phyloP scores from a whole-genome alignment of 305 asterid species.

The Ruellia speciosa region DNA sequence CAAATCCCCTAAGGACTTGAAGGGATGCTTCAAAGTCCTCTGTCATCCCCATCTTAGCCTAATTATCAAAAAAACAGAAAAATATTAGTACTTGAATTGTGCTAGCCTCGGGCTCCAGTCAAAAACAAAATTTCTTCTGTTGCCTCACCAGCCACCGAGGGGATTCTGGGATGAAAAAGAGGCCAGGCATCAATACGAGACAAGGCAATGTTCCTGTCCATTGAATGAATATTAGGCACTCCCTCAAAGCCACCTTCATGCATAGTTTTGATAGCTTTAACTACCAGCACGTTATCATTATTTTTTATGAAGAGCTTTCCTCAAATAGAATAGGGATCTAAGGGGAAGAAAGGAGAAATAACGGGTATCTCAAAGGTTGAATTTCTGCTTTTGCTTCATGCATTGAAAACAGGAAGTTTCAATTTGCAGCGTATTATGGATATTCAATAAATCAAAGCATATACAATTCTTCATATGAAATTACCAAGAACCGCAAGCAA shows the following conservation, averaged over 20 bases:
- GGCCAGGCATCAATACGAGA: constrained; percentile 75
- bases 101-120: neutral
- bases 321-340: no score
- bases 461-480: constrained; percentile 1
- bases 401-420: neutral
- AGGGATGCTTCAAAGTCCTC: constrained; percentile 93
- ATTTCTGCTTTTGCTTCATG: constrained; percentile 1
- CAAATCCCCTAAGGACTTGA: constrained; percentile 96
- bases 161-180: constrained; percentile 95
- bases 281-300: neutral
- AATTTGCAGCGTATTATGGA: constrained; percentile 1
- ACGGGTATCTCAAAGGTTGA: neutral
- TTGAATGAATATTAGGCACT: constrained; percentile 10
- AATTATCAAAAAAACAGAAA: constrained; percentile 18
- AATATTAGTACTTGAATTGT: constrained; percentile 17
- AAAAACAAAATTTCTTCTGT: constrained; percentile 5
- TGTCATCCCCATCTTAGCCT: constrained; percentile 99
- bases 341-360: neutral
- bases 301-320: neutral
- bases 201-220: constrained; percentile 78
- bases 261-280: constrained; percentile 6
- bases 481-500: constrained; percentile 91
- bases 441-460: constrained; percentile 4
- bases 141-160: constrained; percentile 98
- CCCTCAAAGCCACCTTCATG: neutral